Evolutionary conservation across 2,329 filamentous ascomycete genomes (phyloP).

Genomic region (Sclerotinia trifoliorum): DNA sequence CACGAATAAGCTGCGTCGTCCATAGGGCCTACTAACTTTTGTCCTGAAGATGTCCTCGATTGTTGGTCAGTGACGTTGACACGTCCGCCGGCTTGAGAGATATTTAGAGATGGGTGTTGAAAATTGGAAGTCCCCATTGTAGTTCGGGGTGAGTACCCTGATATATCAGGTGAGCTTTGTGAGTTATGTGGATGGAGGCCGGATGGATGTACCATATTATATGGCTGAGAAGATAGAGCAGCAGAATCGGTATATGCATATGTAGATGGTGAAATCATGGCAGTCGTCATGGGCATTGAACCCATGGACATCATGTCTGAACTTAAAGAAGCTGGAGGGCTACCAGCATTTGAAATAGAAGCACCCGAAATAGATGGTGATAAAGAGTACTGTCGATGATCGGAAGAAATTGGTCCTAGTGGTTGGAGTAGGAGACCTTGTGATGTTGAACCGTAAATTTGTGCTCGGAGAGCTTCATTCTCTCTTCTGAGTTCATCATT

Average conservation of each 20-base stretch:
- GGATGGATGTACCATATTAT: slow-evolving; percentile 41
- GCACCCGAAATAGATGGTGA: slow-evolving; percentile 40
- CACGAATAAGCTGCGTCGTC: slow-evolving; percentile 21
- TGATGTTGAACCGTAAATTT: slow-evolving; percentile 41
- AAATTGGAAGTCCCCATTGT: slow-evolving; percentile 38
- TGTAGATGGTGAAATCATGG: slow-evolving; percentile 37
- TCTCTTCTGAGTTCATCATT: slow-evolving; percentile 44
- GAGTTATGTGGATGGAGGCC: slow-evolving; percentile 40
- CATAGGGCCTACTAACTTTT: slow-evolving; percentile 27
- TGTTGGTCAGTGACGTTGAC: slow-evolving; percentile 24
- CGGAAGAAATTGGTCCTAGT: slow-evolving; percentile 26
- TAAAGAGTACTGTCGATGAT: slow-evolving; percentile 38
- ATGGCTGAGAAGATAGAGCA: slow-evolving; percentile 39
- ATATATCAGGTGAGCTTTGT: slow-evolving; percentile 42
- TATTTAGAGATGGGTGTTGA: slow-evolving; percentile 37
- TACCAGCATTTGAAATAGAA: slow-evolving; percentile 38
- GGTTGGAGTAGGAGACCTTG: slow-evolving; percentile 33
- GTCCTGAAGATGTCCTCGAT: slow-evolving; percentile 28
- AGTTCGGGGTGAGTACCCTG: slow-evolving; percentile 39
- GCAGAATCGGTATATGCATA: slow-evolving; percentile 38
- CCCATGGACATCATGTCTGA: slow-evolving; percentile 40
- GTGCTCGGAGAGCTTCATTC: slow-evolving; percentile 43
- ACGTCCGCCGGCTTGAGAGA: slow-evolving; percentile 33
- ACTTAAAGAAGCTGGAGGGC: slow-evolving; percentile 36
- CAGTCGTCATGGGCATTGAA: slow-evolving; percentile 38